phyloP scores from a whole-genome alignment of 2,329 filamentous ascomycete genomes.

The Helicocarpus griseus region DNA sequence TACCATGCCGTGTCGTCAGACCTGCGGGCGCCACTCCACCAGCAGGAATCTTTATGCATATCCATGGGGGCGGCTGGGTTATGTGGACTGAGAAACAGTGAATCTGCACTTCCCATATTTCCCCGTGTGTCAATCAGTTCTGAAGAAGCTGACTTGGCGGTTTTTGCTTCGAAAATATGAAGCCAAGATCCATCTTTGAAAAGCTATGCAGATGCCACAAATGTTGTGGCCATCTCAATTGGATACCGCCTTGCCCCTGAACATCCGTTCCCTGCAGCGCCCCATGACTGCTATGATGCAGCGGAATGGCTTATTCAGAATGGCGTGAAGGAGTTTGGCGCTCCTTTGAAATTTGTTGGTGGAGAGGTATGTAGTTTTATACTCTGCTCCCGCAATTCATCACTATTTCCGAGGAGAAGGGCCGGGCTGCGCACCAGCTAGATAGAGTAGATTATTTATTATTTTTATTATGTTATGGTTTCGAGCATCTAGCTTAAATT shows the following conservation, averaged over 20 bases:
- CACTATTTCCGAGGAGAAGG: too few relatives aligned
- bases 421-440: too few relatives aligned
- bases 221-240: constrained; percentile 44
- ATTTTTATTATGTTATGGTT: background rate
- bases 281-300: constrained; percentile 49
- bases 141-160: background rate
- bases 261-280: constrained; percentile 45
- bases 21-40: constrained; percentile 35
- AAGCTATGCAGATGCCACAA: constrained; percentile 40
- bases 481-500: background rate
- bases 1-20: constrained; percentile 44
- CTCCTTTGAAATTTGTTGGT: constrained; percentile 34
- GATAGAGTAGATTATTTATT: too few relatives aligned
- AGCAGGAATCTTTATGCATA: constrained; percentile 44
- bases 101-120: constrained; percentile 9
- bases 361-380: constrained; percentile 30
- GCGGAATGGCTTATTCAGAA: constrained; percentile 45
- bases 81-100: constrained; percentile 23
- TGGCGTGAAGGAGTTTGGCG: constrained; percentile 33
- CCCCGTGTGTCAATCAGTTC: background rate
- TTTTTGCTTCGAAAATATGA: too few relatives aligned
- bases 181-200: constrained; percentile 42
- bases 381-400: too few relatives aligned
- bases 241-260: constrained; percentile 54
- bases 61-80: constrained; percentile 44